Percentiles rank a stretch among this genome's conserved stretches.
These are phyloP conservation scores for Fraxinus pennsylvanica DNA, from an alignment of 257 asterid species.

Conservation along the genomic window DNA sequence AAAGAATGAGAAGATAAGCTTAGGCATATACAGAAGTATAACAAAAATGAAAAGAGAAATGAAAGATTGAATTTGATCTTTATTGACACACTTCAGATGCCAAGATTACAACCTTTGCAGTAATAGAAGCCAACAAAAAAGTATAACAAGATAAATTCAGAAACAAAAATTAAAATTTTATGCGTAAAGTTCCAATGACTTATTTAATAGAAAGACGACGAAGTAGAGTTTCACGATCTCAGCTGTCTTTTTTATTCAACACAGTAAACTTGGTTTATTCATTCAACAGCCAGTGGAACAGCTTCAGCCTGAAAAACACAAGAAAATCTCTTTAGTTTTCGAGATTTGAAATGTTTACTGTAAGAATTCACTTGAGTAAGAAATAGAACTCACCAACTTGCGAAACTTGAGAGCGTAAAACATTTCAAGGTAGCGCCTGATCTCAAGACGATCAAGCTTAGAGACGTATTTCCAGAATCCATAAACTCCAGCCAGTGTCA, in stretches of 20 bases:
- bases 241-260: conserved; percentile 18
- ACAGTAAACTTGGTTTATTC: background rate
- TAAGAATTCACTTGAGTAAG: background rate
- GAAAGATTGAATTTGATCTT: background rate
- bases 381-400: conserved; percentile 58
- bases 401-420: conserved; percentile 83
- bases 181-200: conserved; percentile 5
- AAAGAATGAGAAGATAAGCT: no score
- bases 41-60: background rate
- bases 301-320: conserved; percentile 62
- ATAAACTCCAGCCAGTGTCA: conserved; percentile 89
- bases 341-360: background rate
- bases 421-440: conserved; percentile 92
- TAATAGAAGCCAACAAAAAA: background rate
- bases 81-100: background rate
- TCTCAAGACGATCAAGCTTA: conserved; percentile 83
- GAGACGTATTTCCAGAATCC: conserved; percentile 94
- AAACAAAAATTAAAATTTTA: background rate
- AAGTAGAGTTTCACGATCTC: background rate
- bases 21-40: no score
- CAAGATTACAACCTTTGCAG: conserved; percentile 23
- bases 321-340: background rate
- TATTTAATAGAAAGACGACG: conserved; percentile 10
- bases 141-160: background rate
- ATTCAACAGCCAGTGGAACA: conserved; percentile 82